Conservation (phyloP, 768 basidiomycete genomes). For the Boletus subparvulus region DNA sequence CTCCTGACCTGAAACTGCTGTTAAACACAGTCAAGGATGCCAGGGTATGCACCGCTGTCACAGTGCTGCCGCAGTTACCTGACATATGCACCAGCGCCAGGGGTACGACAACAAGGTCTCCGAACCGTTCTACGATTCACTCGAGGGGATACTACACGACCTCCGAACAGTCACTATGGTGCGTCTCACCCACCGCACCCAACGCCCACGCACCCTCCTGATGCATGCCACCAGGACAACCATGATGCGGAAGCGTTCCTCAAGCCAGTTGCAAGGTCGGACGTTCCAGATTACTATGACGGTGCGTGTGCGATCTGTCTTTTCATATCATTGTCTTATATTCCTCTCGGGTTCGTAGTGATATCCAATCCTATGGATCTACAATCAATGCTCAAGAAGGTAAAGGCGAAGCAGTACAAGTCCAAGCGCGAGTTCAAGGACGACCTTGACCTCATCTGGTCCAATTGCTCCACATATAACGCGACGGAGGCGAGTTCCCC, state of each 20-base stretch:
- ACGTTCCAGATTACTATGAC: constrained; percentile 92
- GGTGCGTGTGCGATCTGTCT: constrained; percentile 46
- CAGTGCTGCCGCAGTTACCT: constrained; percentile 8
- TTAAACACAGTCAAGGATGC: constrained; percentile 84
- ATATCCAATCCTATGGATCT: constrained; percentile 96
- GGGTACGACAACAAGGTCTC: constrained; percentile 66
- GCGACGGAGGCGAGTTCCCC: constrained; percentile 74
- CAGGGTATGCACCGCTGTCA: constrained; percentile 59
- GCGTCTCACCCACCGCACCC: constrained; percentile 24
- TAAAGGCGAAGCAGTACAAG: constrained; percentile 90
- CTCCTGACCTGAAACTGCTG: constrained; percentile 75
- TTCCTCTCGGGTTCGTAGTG: constrained; percentile 48
- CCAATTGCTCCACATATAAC: constrained; percentile 92
- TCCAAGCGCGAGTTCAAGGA: constrained; percentile 91
- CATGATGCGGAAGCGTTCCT: constrained; percentile 92
- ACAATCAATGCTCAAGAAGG: constrained; percentile 87
- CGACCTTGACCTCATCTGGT: constrained; percentile 96
- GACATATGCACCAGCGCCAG: constrained; percentile 40
- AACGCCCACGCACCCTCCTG: constrained; percentile 29
- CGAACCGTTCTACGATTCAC: constrained; percentile 91
- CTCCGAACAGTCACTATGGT: constrained; percentile 76
- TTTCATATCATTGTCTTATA: constrained; percentile 3
- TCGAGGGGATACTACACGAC: constrained; percentile 86
- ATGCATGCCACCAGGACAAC: constrained; percentile 56
- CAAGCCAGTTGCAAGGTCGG: constrained; percentile 86